Conservation (phyloP, 2,329 filamentous ascomycete genomes). For the Talaromyces piceae region DNA sequence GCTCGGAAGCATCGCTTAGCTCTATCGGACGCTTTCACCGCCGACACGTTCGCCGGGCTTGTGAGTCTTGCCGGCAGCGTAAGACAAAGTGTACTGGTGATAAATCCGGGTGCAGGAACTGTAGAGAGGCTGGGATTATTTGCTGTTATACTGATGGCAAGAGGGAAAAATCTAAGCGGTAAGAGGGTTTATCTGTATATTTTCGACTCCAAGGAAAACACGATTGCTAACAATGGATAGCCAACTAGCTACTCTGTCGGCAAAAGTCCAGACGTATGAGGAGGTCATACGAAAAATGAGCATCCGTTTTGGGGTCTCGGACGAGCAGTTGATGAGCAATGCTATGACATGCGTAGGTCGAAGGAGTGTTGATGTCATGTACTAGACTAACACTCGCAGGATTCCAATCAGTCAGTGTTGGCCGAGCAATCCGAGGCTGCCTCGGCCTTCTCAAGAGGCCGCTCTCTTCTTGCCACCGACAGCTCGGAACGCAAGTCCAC, state of each 20-base stretch:
- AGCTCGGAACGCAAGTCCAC: conserved; percentile 18
- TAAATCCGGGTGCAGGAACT: conserved; percentile 37
- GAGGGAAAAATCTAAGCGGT: conserved; percentile 40
- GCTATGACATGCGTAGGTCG: conserved; percentile 25
- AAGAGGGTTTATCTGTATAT: too few species aligned
- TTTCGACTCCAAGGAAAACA: neutral
- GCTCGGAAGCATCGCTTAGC: conserved; percentile 24
- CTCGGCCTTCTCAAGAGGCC: conserved; percentile 13
- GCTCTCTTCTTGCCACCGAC: conserved; percentile 14
- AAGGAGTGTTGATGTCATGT: neutral
- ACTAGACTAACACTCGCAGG: conserved; percentile 11
- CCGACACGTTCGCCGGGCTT: conserved; percentile 33
- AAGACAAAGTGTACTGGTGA: conserved; percentile 43
- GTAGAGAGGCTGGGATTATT: conserved; percentile 35
- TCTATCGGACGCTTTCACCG: conserved; percentile 29
- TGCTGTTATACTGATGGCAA: conserved; percentile 42
- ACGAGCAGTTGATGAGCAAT: conserved; percentile 29
- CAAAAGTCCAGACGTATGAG: conserved; percentile 36
- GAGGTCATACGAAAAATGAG: conserved; percentile 31
- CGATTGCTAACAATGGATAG: conserved; percentile 16
- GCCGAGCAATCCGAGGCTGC: conserved; percentile 16
- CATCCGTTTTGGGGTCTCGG: conserved; percentile 27
- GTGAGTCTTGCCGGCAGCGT: conserved; percentile 38
- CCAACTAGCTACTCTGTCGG: conserved; percentile 34
- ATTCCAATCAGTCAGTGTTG: conserved; percentile 4